Percentiles rank a stretch among this genome's conserved stretches.
phyloP scores from a whole-genome alignment of 495 filamentous ascomycete genomes.

The Penicillium dipodomyicola region DNA sequence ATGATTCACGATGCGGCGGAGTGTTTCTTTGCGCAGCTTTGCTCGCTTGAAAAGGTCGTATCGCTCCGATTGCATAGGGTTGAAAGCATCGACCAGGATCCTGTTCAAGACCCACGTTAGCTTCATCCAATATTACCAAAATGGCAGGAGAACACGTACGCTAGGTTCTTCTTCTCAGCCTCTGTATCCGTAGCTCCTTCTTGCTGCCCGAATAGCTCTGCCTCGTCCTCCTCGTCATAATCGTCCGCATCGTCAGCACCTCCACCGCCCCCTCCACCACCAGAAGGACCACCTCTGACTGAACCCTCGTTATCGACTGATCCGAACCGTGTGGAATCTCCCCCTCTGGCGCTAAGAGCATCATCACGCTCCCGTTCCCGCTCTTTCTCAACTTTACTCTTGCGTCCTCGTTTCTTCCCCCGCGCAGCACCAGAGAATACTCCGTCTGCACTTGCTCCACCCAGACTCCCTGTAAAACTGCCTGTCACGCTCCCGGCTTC shows the following conservation, averaged over 20 bases:
- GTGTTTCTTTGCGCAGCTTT: slow-evolving; percentile 62
- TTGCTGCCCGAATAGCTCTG: slow-evolving; percentile 59
- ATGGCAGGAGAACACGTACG: slow-evolving; percentile 38
- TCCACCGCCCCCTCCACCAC: slow-evolving; percentile 42
- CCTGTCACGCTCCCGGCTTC: slow-evolving; percentile 68
- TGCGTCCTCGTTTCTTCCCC: slow-evolving; percentile 63
- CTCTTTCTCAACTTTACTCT: slow-evolving; percentile 57
- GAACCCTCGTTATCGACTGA: slow-evolving; percentile 44
- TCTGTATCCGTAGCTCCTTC: slow-evolving; percentile 63
- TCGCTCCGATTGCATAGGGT: slow-evolving; percentile 63
- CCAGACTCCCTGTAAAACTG: slow-evolving; percentile 51
- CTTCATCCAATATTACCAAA: slow-evolving; percentile 10
- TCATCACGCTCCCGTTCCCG: slow-evolving; percentile 47
- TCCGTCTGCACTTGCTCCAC: slow-evolving; percentile 54
- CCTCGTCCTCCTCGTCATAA: slow-evolving; percentile 63
- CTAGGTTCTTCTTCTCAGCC: slow-evolving; percentile 66
- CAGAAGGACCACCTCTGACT: slow-evolving; percentile 35
- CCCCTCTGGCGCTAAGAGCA: slow-evolving; percentile 49
- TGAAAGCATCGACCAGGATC: slow-evolving; percentile 68
- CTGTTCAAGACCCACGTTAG: slow-evolving; percentile 32
- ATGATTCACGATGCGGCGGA: slow-evolving; percentile 75
- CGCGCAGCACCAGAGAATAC: slow-evolving; percentile 38
- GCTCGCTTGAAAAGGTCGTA: slow-evolving; percentile 71
- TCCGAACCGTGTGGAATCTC: slow-evolving; percentile 45
- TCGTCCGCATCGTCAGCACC: slow-evolving; percentile 63